phyloP scores from a whole-genome alignment of 306 rosid genomes.

The Glycine soja region DNA sequence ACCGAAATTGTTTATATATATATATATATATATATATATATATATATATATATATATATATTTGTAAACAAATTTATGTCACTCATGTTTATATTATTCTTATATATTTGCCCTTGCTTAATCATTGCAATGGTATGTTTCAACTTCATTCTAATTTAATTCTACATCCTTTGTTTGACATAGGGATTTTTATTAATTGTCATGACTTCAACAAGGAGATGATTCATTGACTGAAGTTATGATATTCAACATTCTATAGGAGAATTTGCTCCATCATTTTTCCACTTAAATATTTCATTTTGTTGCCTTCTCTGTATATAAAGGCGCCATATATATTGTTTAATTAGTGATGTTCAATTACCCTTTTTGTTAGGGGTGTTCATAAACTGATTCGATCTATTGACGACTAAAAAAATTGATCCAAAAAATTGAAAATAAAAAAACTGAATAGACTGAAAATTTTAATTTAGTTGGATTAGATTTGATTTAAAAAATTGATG shows the following conservation, averaged over 20 bases:
- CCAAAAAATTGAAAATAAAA: too few relatives aligned
- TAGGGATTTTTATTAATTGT: constrained; percentile 17
- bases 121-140: constrained; percentile 48
- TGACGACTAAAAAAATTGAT: too few relatives aligned
- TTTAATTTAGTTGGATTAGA: too few relatives aligned
- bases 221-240: constrained; percentile 24
- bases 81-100: too few relatives aligned
- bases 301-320: constrained; percentile 25
- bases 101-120: too few relatives aligned
- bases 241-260: not conserved
- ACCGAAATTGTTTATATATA: too few relatives aligned
- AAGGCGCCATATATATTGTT: not conserved
- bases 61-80: too few relatives aligned
- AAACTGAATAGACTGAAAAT: too few relatives aligned
- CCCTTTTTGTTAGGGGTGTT: not conserved
- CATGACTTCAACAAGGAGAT: constrained; percentile 10
- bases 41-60: too few relatives aligned
- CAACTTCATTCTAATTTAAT: constrained; percentile 24
- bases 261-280: constrained; percentile 9
- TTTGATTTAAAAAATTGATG: too few relatives aligned
- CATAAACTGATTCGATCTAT: too few relatives aligned
- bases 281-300: constrained; percentile 7
- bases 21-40: too few relatives aligned
- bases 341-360: not conserved
- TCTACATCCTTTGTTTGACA: constrained; percentile 29